A percentile compares a stretch with the other conserved stretches of the same genome.
Conservation (phyloP, 306 rosid species). For the Vigna unguiculata region DNA sequence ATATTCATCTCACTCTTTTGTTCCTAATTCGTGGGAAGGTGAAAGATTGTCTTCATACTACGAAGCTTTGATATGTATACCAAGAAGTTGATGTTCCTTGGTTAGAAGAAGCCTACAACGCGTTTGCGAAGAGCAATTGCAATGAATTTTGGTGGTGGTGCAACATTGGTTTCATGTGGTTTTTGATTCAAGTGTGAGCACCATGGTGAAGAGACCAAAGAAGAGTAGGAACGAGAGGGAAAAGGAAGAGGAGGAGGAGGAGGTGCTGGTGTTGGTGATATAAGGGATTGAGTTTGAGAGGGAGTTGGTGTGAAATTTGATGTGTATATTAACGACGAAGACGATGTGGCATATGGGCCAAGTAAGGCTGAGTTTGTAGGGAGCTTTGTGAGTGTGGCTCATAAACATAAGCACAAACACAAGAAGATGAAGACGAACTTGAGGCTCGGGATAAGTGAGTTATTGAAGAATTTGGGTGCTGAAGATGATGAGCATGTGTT, state of each 20-base stretch:
- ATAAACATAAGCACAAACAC: conserved; percentile 49
- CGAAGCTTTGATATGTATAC: conserved; percentile 61
- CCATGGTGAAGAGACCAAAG: conserved; percentile 64
- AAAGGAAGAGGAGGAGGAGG: conserved; percentile 63
- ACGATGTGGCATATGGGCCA: conserved; percentile 53
- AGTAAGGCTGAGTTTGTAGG: conserved; percentile 79
- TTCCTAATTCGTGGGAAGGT: conserved; percentile 68
- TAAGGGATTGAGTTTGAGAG: conserved; percentile 72
- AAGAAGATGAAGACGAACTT: conserved; percentile 46
- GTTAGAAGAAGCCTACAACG: conserved; percentile 59
- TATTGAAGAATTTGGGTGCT: conserved; percentile 79
- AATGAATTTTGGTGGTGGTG: not conserved
- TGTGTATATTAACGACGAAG: conserved; percentile 76
- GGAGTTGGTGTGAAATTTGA: conserved; percentile 64
- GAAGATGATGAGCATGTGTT: conserved; percentile 75
- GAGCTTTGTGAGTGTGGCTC: conserved; percentile 80
- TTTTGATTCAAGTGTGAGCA: conserved; percentile 51
- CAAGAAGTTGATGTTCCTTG: conserved; percentile 76
- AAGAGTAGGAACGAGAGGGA: conserved; percentile 53
- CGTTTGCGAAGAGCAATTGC: not conserved
- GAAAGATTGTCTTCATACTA: conserved; percentile 65
- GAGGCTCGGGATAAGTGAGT: conserved; percentile 64
- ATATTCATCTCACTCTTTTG: too few relatives aligned
- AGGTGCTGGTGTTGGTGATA: conserved; percentile 60
- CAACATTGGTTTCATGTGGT: conserved; percentile 57